phyloP scores from a whole-genome alignment of 345 rosid species.

The Linum usitatissimum region DNA sequence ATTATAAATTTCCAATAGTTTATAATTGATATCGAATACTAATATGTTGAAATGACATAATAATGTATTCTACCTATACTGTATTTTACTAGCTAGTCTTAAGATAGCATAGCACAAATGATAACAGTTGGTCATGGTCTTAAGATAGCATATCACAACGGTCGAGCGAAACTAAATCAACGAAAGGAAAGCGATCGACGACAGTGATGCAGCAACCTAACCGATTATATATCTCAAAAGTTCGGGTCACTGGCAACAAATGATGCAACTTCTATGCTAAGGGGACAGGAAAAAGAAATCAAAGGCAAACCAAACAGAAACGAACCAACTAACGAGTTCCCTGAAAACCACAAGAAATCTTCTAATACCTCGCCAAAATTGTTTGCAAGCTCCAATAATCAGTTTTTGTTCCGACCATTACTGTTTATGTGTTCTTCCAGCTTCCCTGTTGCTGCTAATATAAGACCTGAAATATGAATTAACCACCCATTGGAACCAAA shows the following conservation, averaged over 20 bases:
- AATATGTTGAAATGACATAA: too few species aligned
- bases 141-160: too few species aligned
- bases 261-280: neutral
- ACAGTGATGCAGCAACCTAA: too few species aligned
- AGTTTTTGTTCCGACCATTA: slow-evolving; percentile 36
- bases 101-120: too few species aligned
- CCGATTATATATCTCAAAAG: too few species aligned
- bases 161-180: too few species aligned
- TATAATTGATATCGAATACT: too few species aligned
- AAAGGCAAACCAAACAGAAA: neutral
- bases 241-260: neutral
- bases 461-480: slow-evolving; percentile 41
- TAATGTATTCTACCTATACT: too few species aligned
- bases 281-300: neutral
- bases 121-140: too few species aligned
- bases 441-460: slow-evolving; percentile 63
- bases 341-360: neutral
- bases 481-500: neutral
- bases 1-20: too few species aligned
- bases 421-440: slow-evolving; percentile 43
- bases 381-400: slow-evolving; percentile 11
- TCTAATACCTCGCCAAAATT: slow-evolving; percentile 2
- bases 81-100: too few species aligned
- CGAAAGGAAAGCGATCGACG: too few species aligned
- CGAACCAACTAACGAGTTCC: neutral